Evolutionary conservation across 1,284 basidiomycete species (phyloP), one percentile per base, ranked within the genome.

Genomic region (Apiotrichum mycotoxinovorans): DNA sequence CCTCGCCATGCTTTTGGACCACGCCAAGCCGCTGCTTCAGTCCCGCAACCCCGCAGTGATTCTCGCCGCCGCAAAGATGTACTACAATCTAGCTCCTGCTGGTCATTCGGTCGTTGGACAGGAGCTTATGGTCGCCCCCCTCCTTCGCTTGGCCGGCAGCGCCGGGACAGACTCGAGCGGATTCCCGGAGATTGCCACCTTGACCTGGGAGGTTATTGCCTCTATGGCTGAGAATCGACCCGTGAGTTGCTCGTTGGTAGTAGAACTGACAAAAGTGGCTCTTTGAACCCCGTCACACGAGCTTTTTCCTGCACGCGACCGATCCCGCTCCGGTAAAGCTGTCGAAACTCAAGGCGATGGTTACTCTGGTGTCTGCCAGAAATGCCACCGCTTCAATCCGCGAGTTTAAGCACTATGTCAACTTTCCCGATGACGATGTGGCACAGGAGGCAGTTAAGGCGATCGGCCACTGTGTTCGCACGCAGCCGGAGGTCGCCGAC

Each of bases 1-100:
- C 59, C 74, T 95, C 27, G 83, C 86, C 52, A 79, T 95, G 46
- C 80, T 95, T 5, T 74, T 96, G n/a, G 80, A 82, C 26, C 86
- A 83, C 37, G 80, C 85, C 0, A 84, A 87, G 61, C 87, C 89
- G 5, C 79, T 95, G 9, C 85, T 95, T 62, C 85, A 88, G 67
- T 91, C 88, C 47, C 81, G 85, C 51, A 96, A 95, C 71, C 84
- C 92, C 15, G 88, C 91, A 10, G 92, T 92, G 41, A 85, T 91
- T 0, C 77, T 93, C 40, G 86, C 87, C 12, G 86, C 83, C 0
- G 80, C 84, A 2, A 85, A 85, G 12, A 80, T 86, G 8, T 85
- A 89, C 62, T 91, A 86, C 74, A 88, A 91, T 71, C 79, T 85
- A 3, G 86, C 84, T 0, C 84, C 87, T 8, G 79, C 82, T 0